Conservation (phyloP, 768 basidiomycete species). For the Mycena polygramma region DNA sequence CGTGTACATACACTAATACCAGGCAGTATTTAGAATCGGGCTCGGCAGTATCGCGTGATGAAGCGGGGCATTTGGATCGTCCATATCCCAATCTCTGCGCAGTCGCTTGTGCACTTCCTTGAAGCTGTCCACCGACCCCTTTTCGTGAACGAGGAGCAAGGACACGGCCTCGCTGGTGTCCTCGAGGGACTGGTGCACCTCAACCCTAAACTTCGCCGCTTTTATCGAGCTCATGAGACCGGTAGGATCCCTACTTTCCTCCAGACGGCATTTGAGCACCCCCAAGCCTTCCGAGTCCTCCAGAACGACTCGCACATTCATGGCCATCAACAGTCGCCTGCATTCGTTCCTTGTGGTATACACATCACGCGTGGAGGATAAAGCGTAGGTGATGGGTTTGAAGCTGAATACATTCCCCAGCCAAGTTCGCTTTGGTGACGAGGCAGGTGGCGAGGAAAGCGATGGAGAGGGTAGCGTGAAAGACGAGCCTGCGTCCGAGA, state of each 20-base stretch:
- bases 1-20: constrained; percentile 5
- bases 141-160: constrained; percentile 83
- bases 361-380: constrained; percentile 71
- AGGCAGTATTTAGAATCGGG: constrained; percentile 10
- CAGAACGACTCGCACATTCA: constrained; percentile 78
- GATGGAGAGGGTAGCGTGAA: constrained; percentile 52
- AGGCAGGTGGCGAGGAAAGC: constrained; percentile 57
- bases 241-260: constrained; percentile 71
- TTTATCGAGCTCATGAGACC: constrained; percentile 71
- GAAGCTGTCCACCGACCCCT: constrained; percentile 87
- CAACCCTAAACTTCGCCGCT: constrained; percentile 86
- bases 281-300: constrained; percentile 74
- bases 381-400: constrained; percentile 71
- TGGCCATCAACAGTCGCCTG: constrained; percentile 74
- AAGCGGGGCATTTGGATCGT: constrained; percentile 42
- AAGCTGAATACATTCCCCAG: constrained; percentile 91
- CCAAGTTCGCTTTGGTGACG: constrained; percentile 79
- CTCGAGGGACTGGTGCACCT: constrained; percentile 65
- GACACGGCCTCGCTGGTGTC: constrained; percentile 60
- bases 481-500: constrained; percentile 59
- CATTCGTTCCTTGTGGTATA: constrained; percentile 82
- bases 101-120: constrained; percentile 78
- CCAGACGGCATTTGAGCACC: constrained; percentile 81
- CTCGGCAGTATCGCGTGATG: constrained; percentile 28
- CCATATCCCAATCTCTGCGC: constrained; percentile 78